Conservation (phyloP, 2,329 filamentous ascomycete species). For the Calonectria honghensis region DNA sequence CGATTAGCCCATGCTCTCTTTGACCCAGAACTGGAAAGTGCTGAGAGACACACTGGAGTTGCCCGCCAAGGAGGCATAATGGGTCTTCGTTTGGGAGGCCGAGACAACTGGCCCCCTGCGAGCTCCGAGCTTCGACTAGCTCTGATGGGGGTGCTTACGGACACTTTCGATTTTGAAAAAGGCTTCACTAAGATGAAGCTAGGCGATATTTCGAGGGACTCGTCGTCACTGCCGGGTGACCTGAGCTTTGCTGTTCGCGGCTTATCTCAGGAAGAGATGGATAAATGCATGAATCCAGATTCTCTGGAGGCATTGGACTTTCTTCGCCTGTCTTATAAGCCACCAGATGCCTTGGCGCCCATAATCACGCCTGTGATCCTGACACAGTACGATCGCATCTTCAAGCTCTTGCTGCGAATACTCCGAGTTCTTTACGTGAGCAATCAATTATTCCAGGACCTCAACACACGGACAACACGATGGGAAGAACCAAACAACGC, state of each 20-base stretch:
- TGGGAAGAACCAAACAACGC: slow-evolving; percentile 62
- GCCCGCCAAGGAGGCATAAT: slow-evolving; percentile 82
- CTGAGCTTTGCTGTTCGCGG: slow-evolving; percentile 91
- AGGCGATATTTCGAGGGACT: slow-evolving; percentile 56
- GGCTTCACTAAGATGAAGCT: slow-evolving; percentile 49
- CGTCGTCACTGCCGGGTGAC: slow-evolving; percentile 76
- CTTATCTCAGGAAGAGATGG: slow-evolving; percentile 85
- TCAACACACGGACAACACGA: slow-evolving; percentile 62
- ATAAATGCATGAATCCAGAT: slow-evolving; percentile 87
- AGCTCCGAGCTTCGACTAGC: slow-evolving; percentile 94
- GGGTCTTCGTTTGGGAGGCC: slow-evolving; percentile 87
- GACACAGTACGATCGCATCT: slow-evolving; percentile 89
- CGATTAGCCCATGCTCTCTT: slow-evolving; percentile 89
- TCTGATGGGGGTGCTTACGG: slow-evolving; percentile 88
- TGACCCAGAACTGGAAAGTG: slow-evolving; percentile 85
- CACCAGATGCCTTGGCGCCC: slow-evolving; percentile 81
- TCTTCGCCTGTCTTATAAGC: slow-evolving; percentile 88
- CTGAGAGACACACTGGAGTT: slow-evolving; percentile 82
- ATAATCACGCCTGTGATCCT: slow-evolving; percentile 84
- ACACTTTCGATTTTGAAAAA: slow-evolving; percentile 75
- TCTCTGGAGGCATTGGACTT: slow-evolving; percentile 95
- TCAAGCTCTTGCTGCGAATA: slow-evolving; percentile 85
- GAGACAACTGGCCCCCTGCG: slow-evolving; percentile 93
- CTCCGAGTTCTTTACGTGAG: slow-evolving; percentile 87
- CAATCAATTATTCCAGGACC: slow-evolving; percentile 77